These are phyloP conservation scores for Saccharomycopsis capsularis DNA, from an alignment of 805 yeast genomes.

Conservation along the genomic window DNA sequence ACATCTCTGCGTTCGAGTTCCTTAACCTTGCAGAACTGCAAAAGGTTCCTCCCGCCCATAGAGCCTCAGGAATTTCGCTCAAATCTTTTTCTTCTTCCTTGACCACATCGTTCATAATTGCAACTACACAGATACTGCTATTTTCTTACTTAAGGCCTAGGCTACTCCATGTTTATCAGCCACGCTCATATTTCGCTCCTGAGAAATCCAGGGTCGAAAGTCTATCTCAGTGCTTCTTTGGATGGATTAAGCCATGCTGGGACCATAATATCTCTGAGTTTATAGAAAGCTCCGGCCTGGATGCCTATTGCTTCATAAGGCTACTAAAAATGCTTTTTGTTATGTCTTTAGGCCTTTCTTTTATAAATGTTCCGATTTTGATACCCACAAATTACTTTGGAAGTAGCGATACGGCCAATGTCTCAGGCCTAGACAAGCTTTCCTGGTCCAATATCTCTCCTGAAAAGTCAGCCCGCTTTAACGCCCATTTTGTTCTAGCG, in stretches of 20 bases:
- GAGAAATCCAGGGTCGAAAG: conserved; percentile 29
- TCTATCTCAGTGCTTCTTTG: conserved; percentile 34
- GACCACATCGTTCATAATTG: conserved; percentile 45
- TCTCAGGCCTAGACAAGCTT: conserved; percentile 53
- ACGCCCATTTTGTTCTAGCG: conserved; percentile 59
- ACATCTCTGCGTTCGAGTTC: conserved; percentile 4
- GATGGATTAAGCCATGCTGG: conserved; percentile 48
- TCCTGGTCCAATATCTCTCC: conserved; percentile 67
- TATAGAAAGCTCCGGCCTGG: conserved; percentile 49
- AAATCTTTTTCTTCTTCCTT: conserved; percentile 50
- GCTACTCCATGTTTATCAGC: conserved; percentile 44
- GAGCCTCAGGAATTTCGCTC: conserved; percentile 50
- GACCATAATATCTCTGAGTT: conserved; percentile 37
- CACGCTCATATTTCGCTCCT: conserved; percentile 42
- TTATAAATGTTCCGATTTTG: conserved; percentile 50
- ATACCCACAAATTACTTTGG: conserved; percentile 52
- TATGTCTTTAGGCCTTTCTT: conserved; percentile 46
- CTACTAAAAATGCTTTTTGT: conserved; percentile 46
- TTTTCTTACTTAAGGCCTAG: conserved; percentile 33
- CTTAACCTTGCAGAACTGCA: background rate
- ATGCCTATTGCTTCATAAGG: conserved; percentile 67
- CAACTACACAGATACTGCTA: conserved; percentile 36
- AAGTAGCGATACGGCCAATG: conserved; percentile 20
- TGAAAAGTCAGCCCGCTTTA: conserved; percentile 40
- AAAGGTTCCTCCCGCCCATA: conserved; percentile 37